Conservation (phyloP, 2,329 filamentous ascomycete genomes). For the Chaetomium sp. region DNA sequence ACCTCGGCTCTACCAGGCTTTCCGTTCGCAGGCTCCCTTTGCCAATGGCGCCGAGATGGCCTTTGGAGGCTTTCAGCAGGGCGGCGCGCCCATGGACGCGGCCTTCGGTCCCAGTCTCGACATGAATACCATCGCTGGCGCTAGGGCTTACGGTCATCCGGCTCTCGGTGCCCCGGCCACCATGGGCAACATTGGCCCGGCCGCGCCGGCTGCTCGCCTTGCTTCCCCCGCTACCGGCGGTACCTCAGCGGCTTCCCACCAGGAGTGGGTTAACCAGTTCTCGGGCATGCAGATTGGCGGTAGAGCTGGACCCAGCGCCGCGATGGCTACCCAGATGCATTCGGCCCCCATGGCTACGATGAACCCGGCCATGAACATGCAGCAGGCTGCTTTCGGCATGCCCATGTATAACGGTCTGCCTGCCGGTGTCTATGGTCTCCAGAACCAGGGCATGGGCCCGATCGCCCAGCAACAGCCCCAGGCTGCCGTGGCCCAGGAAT, state of each 20-base stretch:
- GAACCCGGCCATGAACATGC: slow-evolving; percentile 17
- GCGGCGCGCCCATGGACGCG: slow-evolving; percentile 15
- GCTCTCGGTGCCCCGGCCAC: slow-evolving; percentile 13
- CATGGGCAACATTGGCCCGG: slow-evolving; percentile 19
- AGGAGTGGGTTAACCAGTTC: slow-evolving; percentile 35
- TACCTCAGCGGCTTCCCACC: slow-evolving; percentile 4
- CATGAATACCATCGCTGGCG: slow-evolving; percentile 19
- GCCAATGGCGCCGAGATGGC: slow-evolving; percentile 27
- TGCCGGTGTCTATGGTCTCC: slow-evolving; percentile 13
- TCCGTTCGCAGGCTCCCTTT: slow-evolving; percentile 30
- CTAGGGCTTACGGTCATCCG: slow-evolving; percentile 7
- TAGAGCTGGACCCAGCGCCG: slow-evolving; percentile 16
- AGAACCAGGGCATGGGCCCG: slow-evolving; percentile 14
- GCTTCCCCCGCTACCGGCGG: slow-evolving; percentile 25
- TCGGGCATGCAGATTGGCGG: slow-evolving; percentile 30
- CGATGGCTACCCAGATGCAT: slow-evolving; percentile 12
- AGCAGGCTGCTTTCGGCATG: slow-evolving; percentile 13
- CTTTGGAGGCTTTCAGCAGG: slow-evolving; percentile 34
- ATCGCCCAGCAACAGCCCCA: slow-evolving; percentile 18
- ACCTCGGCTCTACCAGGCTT: slow-evolving; percentile 27
- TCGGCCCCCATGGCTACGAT: slow-evolving; percentile 12
- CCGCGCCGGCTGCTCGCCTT: slow-evolving; percentile 25
- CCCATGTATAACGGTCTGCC: slow-evolving; percentile 16
- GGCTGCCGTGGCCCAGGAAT: slow-evolving; percentile 10
- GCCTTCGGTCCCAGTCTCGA: slow-evolving; percentile 21